Conservation (phyloP, 2,329 filamentous ascomycete species). For the Paecilomyces fulvus region DNA sequence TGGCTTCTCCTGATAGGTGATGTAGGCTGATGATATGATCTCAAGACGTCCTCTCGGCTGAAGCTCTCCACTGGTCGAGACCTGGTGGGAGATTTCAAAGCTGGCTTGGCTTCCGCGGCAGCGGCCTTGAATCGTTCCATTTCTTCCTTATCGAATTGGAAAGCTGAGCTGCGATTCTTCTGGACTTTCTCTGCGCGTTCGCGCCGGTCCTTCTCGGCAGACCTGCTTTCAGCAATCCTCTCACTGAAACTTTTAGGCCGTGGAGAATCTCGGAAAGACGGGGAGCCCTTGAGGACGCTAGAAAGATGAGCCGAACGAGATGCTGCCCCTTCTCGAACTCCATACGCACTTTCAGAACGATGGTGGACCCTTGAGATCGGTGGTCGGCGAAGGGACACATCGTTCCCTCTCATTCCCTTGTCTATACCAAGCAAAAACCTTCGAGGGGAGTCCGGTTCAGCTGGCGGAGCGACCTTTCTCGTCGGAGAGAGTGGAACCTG, state of each 20-base stretch:
- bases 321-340: slow-evolving; percentile 16
- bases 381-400: slow-evolving; percentile 75
- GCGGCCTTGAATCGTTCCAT: slow-evolving; percentile 34
- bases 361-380: slow-evolving; percentile 19
- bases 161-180: slow-evolving; percentile 34
- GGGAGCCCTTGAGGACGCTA: slow-evolving; percentile 16
- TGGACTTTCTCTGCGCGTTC: slow-evolving; percentile 30
- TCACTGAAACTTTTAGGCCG: slow-evolving; percentile 67
- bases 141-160: slow-evolving; percentile 35
- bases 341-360: slow-evolving; percentile 24
- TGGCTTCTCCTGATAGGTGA: slow-evolving; percentile 25
- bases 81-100: slow-evolving; percentile 39
- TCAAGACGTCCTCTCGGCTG: slow-evolving; percentile 54
- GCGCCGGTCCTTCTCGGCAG: slow-evolving; percentile 29
- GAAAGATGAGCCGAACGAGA: slow-evolving; percentile 15
- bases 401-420: slow-evolving; percentile 70
- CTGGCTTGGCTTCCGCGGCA: slow-evolving; percentile 23
- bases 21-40: slow-evolving; percentile 21
- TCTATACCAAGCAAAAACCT: slow-evolving; percentile 79
- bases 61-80: slow-evolving; percentile 46
- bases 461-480: slow-evolving; percentile 40
- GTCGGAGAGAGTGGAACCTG: slow-evolving; percentile 71
- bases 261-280: slow-evolving; percentile 15
- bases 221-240: slow-evolving; percentile 62
- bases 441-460: slow-evolving; percentile 63